These are phyloP conservation scores for Polyplosphaeria fusca DNA, from an alignment of 495 filamentous ascomycete species.

Conservation along the genomic window DNA sequence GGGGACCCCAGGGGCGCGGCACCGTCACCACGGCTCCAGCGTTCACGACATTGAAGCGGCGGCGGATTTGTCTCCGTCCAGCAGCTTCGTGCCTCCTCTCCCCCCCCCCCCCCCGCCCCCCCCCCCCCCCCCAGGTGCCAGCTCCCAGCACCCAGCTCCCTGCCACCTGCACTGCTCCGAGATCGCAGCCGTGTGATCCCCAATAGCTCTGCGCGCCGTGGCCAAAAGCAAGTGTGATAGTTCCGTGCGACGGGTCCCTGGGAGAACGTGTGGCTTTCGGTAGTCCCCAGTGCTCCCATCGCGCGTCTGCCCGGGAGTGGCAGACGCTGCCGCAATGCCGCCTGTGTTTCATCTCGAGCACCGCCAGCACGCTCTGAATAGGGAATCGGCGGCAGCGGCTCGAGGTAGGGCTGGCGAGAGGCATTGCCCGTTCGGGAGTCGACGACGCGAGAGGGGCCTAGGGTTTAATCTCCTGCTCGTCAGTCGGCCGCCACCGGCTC, in stretches of 20 bases:
- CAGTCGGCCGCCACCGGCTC: constrained; percentile 20
- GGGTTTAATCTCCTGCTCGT: constrained; percentile 29
- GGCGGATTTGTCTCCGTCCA: constrained; percentile 11
- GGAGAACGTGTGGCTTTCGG: constrained; percentile 1
- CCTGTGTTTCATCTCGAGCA: constrained; percentile 12
- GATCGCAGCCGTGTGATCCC: constrained; percentile 7
- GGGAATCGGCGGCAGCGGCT: neutral
- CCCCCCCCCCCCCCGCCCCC: neutral
- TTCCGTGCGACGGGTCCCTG: constrained; percentile 12
- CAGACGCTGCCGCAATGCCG: constrained; percentile 18
- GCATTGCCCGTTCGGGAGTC: constrained; percentile 15
- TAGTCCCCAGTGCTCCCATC: neutral
- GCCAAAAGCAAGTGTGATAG: constrained; percentile 13
- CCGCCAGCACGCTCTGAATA: constrained; percentile 4
- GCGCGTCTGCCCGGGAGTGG: constrained; percentile 22
- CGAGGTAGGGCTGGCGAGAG: constrained; percentile 7
- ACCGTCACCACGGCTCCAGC: constrained; percentile 17
- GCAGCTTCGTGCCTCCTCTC: constrained; percentile 14
- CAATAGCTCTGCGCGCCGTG: constrained; percentile 18
- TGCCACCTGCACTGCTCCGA: too few relatives aligned
- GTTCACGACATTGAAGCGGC: constrained; percentile 15
- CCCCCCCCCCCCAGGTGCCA: too few relatives aligned
- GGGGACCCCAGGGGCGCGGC: neutral
- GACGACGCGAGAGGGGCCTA: neutral
- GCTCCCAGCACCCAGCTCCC: too few relatives aligned